These are phyloP conservation scores for Vitis amurensis DNA, from an alignment of 164 flowering plant genomes.

Conservation along the genomic window DNA sequence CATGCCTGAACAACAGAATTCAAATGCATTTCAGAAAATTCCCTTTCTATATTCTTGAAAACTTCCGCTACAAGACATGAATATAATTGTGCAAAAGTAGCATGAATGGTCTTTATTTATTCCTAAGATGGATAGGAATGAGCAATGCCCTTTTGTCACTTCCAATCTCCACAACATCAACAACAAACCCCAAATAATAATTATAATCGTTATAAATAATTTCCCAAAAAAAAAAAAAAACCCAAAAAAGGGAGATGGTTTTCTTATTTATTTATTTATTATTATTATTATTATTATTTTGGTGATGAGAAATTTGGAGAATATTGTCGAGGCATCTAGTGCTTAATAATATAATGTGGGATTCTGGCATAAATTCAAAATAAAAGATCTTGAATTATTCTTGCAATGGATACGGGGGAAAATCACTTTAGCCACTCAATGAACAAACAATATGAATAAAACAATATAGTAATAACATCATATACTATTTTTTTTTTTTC, in stretches of 20 bases:
- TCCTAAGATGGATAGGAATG: slow-evolving; percentile 50
- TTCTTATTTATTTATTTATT: not conserved
- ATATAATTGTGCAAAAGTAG: slow-evolving; percentile 17
- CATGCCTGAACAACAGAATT: slow-evolving; percentile 19
- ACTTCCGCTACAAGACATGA: slow-evolving; percentile 41
- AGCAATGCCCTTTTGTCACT: slow-evolving; percentile 35
- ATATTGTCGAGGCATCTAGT: slow-evolving; percentile 25
- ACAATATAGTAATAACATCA: not conserved
- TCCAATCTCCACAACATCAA: slow-evolving; percentile 26
- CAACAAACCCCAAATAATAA: not conserved
- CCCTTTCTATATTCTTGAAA: slow-evolving; percentile 30
- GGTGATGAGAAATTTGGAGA: slow-evolving; percentile 11
- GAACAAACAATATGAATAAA: not conserved
- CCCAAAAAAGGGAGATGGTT: slow-evolving; percentile 7
- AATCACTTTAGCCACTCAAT: slow-evolving; percentile 8
- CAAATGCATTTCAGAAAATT: slow-evolving; percentile 19
- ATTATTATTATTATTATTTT: not conserved
- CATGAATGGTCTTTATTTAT: slow-evolving; percentile 26
- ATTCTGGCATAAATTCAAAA: slow-evolving; percentile 36
- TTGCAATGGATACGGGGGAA: slow-evolving; percentile 16
- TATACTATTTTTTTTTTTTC: not conserved
- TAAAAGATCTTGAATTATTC: slow-evolving; percentile 27
- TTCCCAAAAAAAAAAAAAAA: not conserved
- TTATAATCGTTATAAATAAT: not conserved
- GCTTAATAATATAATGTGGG: slow-evolving; percentile 23